Conservation (phyloP, 2,329 filamentous ascomycete species). For the Fusarium falciforme region DNA sequence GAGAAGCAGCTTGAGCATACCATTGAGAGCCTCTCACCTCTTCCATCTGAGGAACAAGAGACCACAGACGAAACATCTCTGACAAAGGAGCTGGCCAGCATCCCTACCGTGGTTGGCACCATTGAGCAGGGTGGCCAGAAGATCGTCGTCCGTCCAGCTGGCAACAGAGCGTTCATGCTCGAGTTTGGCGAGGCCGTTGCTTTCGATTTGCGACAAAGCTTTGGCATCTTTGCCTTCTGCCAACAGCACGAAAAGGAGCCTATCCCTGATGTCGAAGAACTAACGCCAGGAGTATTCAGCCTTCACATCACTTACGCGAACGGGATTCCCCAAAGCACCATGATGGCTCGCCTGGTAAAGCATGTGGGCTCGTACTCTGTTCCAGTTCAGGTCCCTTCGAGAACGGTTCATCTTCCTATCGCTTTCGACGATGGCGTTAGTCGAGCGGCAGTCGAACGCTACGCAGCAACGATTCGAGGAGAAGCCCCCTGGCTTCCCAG, state of each 20-base stretch:
- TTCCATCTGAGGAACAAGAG: neutral
- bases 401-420: conserved; percentile 50
- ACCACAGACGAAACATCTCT: neutral
- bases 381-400: conserved; percentile 42
- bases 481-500: conserved; percentile 72
- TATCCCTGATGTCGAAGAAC: conserved; percentile 45
- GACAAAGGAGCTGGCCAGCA: neutral
- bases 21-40: conserved; percentile 33
- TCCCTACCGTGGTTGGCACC: conserved; percentile 23
- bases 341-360: conserved; percentile 33
- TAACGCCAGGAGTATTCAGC: conserved; percentile 50
- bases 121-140: conserved; percentile 26
- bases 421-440: conserved; percentile 53
- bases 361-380: conserved; percentile 42
- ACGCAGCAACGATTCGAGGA: conserved; percentile 70
- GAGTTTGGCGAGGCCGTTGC: conserved; percentile 46
- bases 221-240: conserved; percentile 50
- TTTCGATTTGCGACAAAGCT: conserved; percentile 49
- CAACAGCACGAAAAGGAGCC: conserved; percentile 43
- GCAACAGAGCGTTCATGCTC: conserved; percentile 49
- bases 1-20: conserved; percentile 35
- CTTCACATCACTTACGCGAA: conserved; percentile 47
- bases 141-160: conserved; percentile 45
- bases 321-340: conserved; percentile 29
- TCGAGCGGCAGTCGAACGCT: conserved; percentile 66